phyloP scores from a whole-genome alignment of 83 land plant species.

The Diphasiastrum complanatum region DNA sequence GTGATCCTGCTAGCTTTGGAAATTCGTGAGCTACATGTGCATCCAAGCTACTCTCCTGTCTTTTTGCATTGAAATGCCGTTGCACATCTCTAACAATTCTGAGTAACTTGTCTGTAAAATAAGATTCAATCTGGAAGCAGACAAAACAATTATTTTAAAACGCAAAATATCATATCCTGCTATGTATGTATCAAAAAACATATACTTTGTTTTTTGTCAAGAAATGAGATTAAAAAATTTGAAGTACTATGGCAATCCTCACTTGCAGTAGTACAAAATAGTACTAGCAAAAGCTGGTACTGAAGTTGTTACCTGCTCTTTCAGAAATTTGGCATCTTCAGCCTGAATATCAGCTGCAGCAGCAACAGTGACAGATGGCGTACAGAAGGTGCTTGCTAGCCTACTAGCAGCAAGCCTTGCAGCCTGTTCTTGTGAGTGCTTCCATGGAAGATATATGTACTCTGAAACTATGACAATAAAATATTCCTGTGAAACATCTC shows the following conservation, averaged over 20 bases:
- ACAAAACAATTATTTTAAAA: not conserved
- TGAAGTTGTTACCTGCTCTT: conserved; percentile 65
- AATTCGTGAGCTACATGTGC: conserved; percentile 23
- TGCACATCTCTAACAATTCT: conserved; percentile 58
- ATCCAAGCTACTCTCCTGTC: conserved; percentile 35
- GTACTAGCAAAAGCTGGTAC: no score
- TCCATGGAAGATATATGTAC: conserved; percentile 82
- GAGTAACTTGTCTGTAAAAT: conserved; percentile 74
- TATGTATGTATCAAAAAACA: not conserved
- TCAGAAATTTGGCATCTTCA: conserved; percentile 47
- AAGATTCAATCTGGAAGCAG: conserved; percentile 71
- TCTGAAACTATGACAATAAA: conserved; percentile 80
- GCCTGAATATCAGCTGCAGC: conserved; percentile 61
- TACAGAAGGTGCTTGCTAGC: conserved; percentile 38
- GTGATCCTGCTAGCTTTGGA: conserved; percentile 39
- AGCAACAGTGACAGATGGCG: conserved; percentile 83
- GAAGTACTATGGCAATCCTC: no score
- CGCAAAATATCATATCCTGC: not conserved
- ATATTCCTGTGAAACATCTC: conserved; percentile 91
- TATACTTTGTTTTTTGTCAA: not conserved
- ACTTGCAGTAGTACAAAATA: not conserved
- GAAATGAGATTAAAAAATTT: not conserved
- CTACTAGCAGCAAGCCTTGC: conserved; percentile 29
- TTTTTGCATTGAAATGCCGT: conserved; percentile 48
- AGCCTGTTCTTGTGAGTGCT: conserved; percentile 64